Evolutionary conservation across 768 basidiomycete genomes (phyloP), one percentile per base, ranked within the genome.

Genomic region (Rhizopogon vesiculosus): DNA sequence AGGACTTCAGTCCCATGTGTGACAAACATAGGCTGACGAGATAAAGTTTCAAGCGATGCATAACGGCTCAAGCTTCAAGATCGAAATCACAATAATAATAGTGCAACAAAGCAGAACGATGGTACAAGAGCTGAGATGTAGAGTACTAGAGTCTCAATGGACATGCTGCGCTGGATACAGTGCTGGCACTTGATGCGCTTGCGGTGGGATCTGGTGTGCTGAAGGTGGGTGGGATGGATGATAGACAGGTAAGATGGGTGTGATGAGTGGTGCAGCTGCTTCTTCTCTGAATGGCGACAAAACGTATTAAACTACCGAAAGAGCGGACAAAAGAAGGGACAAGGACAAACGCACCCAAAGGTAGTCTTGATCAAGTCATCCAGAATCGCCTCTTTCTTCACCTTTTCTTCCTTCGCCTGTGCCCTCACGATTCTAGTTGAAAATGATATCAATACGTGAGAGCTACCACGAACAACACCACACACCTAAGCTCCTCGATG

Each of bases 321-420:
- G 10, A 33, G 8, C 16, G 42, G 41, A 29, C 29, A 22, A 19
- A 55, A 67, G 56, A 3, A 19, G n/a, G 33, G 22, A 22, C 35
- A 38, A 9, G 7, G 2, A 52, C 48, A 41, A 64, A 73, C 72
- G 56, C 58, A 82, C 83, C 83, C 83, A 67, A 85, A 85, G 48
- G 69, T 65, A 3, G 61, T 66, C 48, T 75, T 69, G 56, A 86
- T 66, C 13, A 85, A 64, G 40, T 75, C 73, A 61, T 89, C 83
- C 46, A 90, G 61, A 57, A 78, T 75, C n/a, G 60, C 68, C 48
- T 90, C 87, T 62, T 89, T 90, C 53, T 78, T 76, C 50, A 82
- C 71, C 55, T 74, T 76, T 69, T 84, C 81, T 53, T 69, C 74
- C 59, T 75, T 74, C 52, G 77, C 65, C 59, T 90, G 85, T 3